These are phyloP conservation scores for Lycium ferocissimum DNA, from an alignment of 257 asterid genomes.

Conservation along the genomic window DNA sequence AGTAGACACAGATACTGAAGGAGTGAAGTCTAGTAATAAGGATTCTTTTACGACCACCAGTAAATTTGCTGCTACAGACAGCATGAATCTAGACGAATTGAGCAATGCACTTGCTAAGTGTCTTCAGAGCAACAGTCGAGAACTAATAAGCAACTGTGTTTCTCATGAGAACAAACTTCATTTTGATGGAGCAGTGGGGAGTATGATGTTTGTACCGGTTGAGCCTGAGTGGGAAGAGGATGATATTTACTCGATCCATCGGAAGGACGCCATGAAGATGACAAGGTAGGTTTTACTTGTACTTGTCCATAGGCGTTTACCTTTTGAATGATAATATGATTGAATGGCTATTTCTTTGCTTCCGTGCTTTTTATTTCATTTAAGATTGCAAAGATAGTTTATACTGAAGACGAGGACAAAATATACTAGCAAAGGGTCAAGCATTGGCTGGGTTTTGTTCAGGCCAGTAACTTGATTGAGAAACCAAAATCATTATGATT, in stretches of 20 bases:
- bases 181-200: constrained; percentile 36
- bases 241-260: constrained; percentile 68
- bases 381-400: constrained; percentile 10
- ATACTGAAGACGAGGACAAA: neutral
- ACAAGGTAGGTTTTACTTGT: constrained; percentile 56
- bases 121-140: constrained; percentile 25
- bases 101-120: constrained; percentile 29
- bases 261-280: constrained; percentile 78
- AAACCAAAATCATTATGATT: neutral
- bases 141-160: constrained; percentile 29
- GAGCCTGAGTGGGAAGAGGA: constrained; percentile 92
- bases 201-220: constrained; percentile 47
- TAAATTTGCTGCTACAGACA: neutral
- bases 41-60: no score
- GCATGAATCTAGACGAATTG: constrained; percentile 32
- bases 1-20: neutral
- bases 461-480: neutral
- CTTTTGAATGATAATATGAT: neutral
- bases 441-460: neutral
- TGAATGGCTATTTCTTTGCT: neutral
- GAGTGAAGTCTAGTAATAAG: neutral
- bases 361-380: neutral
- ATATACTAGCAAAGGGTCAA: neutral
- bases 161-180: constrained; percentile 23
- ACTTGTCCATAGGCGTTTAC: neutral